phyloP scores from a whole-genome alignment of 208 protist genomes.

The Trypanosoma rangeli region DNA sequence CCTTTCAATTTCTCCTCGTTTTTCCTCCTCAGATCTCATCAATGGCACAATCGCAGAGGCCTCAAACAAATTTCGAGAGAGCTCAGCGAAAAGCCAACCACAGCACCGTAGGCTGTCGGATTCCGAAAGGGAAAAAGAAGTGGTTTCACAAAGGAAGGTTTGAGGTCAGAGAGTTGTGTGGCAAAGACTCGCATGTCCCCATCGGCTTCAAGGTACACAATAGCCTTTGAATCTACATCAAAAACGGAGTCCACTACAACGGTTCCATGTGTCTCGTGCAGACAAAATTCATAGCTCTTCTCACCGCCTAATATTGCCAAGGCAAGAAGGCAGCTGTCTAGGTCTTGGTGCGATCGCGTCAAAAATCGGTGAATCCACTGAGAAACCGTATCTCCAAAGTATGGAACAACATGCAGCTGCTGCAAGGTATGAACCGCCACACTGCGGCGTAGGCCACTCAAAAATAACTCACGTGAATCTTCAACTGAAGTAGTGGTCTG shows the following conservation, averaged over 20 bases:
- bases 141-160: constrained; percentile 81
- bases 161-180: constrained; percentile 56
- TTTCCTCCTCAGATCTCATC: constrained; percentile 52
- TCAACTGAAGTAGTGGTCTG: constrained; percentile 47
- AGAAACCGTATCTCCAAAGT: constrained; percentile 61
- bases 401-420: constrained; percentile 70
- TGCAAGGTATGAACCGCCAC: constrained; percentile 70
- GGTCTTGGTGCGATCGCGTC: constrained; percentile 44
- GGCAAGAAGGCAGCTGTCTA: constrained; percentile 76
- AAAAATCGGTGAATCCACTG: constrained; percentile 73
- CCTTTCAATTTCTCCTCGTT: constrained; percentile 48
- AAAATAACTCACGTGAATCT: constrained; percentile 51
- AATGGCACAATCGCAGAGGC: constrained; percentile 63
- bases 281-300: constrained; percentile 77
- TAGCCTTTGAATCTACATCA: constrained; percentile 58
- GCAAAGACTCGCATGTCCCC: constrained; percentile 68
- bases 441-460: constrained; percentile 62
- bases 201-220: constrained; percentile 77
- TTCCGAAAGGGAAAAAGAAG: constrained; percentile 57
- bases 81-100: constrained; percentile 48
- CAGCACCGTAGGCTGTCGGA: constrained; percentile 55
- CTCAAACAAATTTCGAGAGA: constrained; percentile 62
- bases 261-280: constrained; percentile 81
- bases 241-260: constrained; percentile 78
- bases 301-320: constrained; percentile 83